Evolutionary conservation across 1,284 basidiomycete genomes (phyloP).

Genomic region (Cryptococcus wingfieldii): DNA sequence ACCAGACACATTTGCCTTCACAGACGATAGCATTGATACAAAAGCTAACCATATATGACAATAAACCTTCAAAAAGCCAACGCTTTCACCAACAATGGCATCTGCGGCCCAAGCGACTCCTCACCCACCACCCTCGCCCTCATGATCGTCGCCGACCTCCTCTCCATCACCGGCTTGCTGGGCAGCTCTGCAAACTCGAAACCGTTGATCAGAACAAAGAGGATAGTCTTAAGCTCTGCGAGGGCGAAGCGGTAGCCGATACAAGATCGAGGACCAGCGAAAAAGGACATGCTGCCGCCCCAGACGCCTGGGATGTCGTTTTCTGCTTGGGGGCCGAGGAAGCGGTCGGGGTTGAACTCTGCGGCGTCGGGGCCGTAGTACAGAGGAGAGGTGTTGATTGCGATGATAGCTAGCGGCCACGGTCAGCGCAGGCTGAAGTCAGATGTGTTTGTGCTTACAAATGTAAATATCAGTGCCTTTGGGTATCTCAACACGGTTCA

Average conservation of each 20-base stretch:
- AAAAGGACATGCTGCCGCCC: slow-evolving; percentile 63
- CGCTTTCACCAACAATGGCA: slow-evolving; percentile 37
- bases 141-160: slow-evolving; percentile 16
- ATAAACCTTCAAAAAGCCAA: too few species aligned
- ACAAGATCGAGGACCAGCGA: slow-evolving; percentile 63
- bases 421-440: not conserved
- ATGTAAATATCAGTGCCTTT: slow-evolving; percentile 42
- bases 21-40: too few species aligned
- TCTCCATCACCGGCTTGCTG: slow-evolving; percentile 26
- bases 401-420: slow-evolving; percentile 42
- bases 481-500: slow-evolving; percentile 48
- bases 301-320: slow-evolving; percentile 59
- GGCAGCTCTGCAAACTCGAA: slow-evolving; percentile 56
- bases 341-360: slow-evolving; percentile 54
- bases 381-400: slow-evolving; percentile 58
- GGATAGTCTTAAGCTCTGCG: slow-evolving; percentile 60
- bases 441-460: slow-evolving; percentile 25
- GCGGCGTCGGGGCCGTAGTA: slow-evolving; percentile 68
- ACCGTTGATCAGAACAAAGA: slow-evolving; percentile 57
- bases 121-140: slow-evolving; percentile 37
- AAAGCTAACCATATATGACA: too few species aligned
- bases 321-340: slow-evolving; percentile 7
- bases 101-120: slow-evolving; percentile 35
- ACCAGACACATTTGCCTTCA: not conserved
- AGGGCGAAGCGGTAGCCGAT: slow-evolving; percentile 69